A percentile compares a stretch with the other conserved stretches of the same genome.
phyloP scores from a whole-genome alignment of 768 basidiomycete species.

The Calocera cornea region DNA sequence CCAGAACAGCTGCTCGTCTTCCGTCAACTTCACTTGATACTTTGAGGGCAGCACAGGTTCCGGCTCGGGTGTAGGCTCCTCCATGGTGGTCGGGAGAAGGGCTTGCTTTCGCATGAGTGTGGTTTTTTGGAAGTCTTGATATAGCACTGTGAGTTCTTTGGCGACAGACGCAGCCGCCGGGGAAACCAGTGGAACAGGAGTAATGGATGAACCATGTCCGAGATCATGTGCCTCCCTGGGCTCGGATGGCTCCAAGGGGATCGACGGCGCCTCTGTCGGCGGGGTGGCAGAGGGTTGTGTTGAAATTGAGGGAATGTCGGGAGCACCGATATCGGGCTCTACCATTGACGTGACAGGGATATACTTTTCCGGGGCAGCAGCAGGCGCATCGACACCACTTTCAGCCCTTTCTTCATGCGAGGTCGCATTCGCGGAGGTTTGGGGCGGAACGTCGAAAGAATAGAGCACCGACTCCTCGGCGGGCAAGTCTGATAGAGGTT shows the following conservation, averaged over 20 bases:
- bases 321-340: too few species aligned
- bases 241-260: too few species aligned
- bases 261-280: too few species aligned
- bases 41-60: not conserved
- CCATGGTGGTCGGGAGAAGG: not conserved
- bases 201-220: not conserved
- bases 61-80: not conserved
- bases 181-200: not conserved
- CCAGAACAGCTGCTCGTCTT: conserved; percentile 1
- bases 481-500: not conserved
- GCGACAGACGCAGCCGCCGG: not conserved
- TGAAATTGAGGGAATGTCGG: too few species aligned
- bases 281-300: too few species aligned
- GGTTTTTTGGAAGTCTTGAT: not conserved
- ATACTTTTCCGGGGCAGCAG: too few species aligned
- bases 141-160: not conserved
- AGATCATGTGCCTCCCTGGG: not conserved
- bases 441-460: not conserved
- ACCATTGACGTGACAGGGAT: too few species aligned
- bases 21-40: not conserved
- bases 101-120: not conserved
- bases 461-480: not conserved
- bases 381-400: too few species aligned
- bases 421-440: not conserved
- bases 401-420: too few species aligned